Percentiles rank a stretch among this genome's conserved stretches.
phyloP scores from a whole-genome alignment of 768 basidiomycete genomes.

The Russula lepida region DNA sequence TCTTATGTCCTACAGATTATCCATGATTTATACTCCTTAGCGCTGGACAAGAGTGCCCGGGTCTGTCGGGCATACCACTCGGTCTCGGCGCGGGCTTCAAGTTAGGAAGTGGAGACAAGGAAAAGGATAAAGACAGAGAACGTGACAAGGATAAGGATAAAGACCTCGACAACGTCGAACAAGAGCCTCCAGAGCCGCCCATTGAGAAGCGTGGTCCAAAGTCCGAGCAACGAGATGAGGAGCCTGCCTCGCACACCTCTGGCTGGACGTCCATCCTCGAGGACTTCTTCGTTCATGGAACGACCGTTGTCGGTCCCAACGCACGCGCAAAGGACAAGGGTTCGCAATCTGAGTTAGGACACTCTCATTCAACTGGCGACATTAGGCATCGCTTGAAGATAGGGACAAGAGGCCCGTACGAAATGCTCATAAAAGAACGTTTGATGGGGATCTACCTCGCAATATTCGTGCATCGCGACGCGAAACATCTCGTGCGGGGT shows the following conservation, averaged over 20 bases:
- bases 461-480: conserved; percentile 65
- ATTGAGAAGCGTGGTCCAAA: conserved; percentile 26
- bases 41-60: conserved; percentile 76
- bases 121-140: conserved; percentile 30
- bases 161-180: conserved; percentile 6
- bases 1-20: background rate
- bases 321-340: conserved; percentile 33
- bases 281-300: conserved; percentile 53
- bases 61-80: conserved; percentile 72
- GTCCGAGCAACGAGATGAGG: conserved; percentile 19
- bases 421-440: conserved; percentile 79
- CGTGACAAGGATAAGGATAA: conserved; percentile 28
- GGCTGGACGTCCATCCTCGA: conserved; percentile 76
- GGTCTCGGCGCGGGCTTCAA: conserved; percentile 73
- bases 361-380: conserved; percentile 27
- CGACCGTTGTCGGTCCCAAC: conserved; percentile 1
- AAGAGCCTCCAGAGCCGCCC: conserved; percentile 18
- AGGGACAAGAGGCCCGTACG: conserved; percentile 63
- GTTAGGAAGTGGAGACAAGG: conserved; percentile 37
- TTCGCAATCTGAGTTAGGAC: conserved; percentile 23
- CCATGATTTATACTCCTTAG: conserved; percentile 30
- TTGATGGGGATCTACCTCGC: conserved; percentile 85
- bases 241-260: conserved; percentile 25
- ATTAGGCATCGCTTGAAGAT: conserved; percentile 38
- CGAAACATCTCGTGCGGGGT: conserved; percentile 59